phyloP scores from a whole-genome alignment of 805 yeast species.

The Nakazawaea holstii region DNA sequence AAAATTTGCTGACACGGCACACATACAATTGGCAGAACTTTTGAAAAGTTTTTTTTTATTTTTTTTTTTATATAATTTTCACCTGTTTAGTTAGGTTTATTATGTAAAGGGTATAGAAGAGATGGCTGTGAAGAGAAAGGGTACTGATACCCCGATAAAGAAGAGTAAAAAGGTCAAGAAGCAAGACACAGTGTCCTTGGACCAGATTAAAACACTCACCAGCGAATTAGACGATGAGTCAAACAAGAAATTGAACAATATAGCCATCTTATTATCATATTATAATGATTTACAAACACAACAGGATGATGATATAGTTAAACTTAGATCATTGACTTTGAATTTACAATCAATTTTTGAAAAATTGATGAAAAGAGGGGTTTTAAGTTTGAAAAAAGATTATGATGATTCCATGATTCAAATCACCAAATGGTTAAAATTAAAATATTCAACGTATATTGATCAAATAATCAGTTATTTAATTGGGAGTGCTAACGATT shows the following conservation, averaged over 20 bases:
- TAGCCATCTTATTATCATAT: constrained; percentile 40
- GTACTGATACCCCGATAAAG: constrained; percentile 4
- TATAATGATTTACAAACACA: constrained; percentile 21
- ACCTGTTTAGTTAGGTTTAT: no score
- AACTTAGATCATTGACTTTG: constrained; percentile 34
- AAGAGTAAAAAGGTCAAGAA: constrained; percentile 1
- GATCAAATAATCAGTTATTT: constrained; percentile 36
- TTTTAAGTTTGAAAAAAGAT: constrained; percentile 28
- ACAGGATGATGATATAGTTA: constrained; percentile 17
- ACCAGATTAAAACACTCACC: constrained; percentile 19
- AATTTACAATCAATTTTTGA: constrained; percentile 44
- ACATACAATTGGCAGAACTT: no score
- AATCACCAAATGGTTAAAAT: constrained; percentile 59
- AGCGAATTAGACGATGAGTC: constrained; percentile 32
- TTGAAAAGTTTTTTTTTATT: neutral
- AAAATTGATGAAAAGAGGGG: constrained; percentile 35
- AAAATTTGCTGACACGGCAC: no score
- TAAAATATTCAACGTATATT: constrained; percentile 53
- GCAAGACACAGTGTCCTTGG: constrained; percentile 13
- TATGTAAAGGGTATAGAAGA: neutral
- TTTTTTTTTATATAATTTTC: no score
- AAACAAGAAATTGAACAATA: constrained; percentile 48
- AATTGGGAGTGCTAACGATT: constrained; percentile 17
- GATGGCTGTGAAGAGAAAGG: neutral
- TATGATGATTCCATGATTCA: constrained; percentile 39